phyloP scores from a whole-genome alignment of 192 early-diverging fungal genomes.

The Coemansia sp. region DNA sequence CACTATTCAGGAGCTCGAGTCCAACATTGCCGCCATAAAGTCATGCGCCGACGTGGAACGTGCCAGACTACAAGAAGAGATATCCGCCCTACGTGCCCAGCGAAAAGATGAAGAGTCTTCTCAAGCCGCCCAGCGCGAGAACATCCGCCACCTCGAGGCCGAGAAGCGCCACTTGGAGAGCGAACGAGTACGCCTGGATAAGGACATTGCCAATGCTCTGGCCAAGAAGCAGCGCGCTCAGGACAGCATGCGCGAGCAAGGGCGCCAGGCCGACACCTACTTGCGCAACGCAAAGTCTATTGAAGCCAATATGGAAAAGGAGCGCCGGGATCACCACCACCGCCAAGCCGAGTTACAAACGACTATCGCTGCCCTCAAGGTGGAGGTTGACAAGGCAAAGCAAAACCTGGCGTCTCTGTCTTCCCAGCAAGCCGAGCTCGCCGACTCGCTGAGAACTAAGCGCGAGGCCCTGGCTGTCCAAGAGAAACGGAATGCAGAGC shows the following conservation, averaged over 20 bases:
- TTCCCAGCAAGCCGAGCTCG: slow-evolving; percentile 17
- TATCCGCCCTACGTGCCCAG: slow-evolving; percentile 23
- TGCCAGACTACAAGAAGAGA: slow-evolving; percentile 25
- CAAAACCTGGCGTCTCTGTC: slow-evolving; percentile 16
- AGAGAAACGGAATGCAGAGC: slow-evolving; percentile 29
- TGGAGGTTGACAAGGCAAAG: slow-evolving; percentile 28
- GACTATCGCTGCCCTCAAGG: slow-evolving; percentile 24
- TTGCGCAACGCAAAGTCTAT: slow-evolving; percentile 26
- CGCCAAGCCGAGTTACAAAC: slow-evolving; percentile 28
- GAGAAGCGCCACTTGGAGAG: slow-evolving; percentile 44
- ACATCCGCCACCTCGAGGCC: slow-evolving; percentile 38
- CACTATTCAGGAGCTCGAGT: slow-evolving; percentile 14
- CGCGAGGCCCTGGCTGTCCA: slow-evolving; percentile 21
- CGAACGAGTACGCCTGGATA: slow-evolving; percentile 24
- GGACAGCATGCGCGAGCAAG: slow-evolving; percentile 28
- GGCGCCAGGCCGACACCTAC: slow-evolving; percentile 19
- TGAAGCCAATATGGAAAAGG: slow-evolving; percentile 26
- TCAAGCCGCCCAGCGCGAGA: slow-evolving; percentile 26
- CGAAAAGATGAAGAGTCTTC: slow-evolving; percentile 38
- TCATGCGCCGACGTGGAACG: slow-evolving; percentile 31
- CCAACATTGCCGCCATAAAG: slow-evolving; percentile 18
- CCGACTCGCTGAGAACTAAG: slow-evolving; percentile 19
- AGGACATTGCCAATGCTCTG: slow-evolving; percentile 25
- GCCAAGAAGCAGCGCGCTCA: slow-evolving; percentile 30
- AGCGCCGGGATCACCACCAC: slow-evolving; percentile 32